A percentile compares a stretch with the other conserved stretches of the same genome.
Evolutionary conservation across 148 eudicot species (phyloP).

Genomic region (Cornus controversa): DNA sequence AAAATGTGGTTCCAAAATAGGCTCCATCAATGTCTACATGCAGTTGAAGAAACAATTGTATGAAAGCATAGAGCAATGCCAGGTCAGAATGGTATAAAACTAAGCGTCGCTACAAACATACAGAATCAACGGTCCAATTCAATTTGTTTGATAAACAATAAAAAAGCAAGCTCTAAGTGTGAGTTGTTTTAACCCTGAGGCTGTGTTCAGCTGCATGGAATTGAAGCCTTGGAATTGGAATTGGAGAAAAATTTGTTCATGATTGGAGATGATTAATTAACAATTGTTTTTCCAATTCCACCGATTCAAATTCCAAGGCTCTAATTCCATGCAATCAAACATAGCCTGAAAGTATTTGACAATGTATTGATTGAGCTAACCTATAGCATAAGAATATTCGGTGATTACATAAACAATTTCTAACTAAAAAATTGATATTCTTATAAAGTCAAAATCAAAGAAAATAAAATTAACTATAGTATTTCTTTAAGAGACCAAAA

Average conservation of each 20-base stretch:
- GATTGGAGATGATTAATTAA: too few species aligned
- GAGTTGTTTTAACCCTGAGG: neutral
- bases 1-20: conserved; percentile 67
- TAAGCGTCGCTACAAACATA: neutral
- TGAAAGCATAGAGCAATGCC: neutral
- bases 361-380: neutral
- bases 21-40: conserved; percentile 64
- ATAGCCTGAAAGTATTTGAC: neutral
- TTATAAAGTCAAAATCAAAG: too few species aligned
- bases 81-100: neutral
- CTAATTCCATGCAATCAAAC: too few species aligned
- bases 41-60: conserved; percentile 28
- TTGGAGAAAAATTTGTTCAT: too few species aligned
- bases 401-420: neutral
- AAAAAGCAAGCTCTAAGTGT: neutral
- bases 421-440: too few species aligned
- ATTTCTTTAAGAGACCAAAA: neutral
- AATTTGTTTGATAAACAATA: neutral
- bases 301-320: too few species aligned
- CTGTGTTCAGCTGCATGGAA: too few species aligned
- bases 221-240: too few species aligned
- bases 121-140: neutral
- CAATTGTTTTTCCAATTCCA: too few species aligned
- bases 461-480: too few species aligned
- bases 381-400: neutral